Base-by-base conservation (phyloP, 2,329 filamentous ascomycete species). In the Talaromyces sp. region DNA sequence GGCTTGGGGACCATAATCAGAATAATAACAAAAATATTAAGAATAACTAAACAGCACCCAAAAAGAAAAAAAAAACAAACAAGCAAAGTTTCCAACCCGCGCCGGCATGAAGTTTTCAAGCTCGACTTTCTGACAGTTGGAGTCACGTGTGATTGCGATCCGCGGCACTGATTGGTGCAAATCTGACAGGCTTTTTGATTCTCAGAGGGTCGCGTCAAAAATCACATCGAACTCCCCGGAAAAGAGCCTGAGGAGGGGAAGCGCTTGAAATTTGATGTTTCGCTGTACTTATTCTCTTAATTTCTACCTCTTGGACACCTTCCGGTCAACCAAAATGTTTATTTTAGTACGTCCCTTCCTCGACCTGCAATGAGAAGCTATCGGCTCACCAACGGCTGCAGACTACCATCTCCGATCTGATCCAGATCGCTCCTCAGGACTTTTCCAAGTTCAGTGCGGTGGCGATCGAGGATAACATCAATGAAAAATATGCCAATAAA, bases 391-490 rank as follows among this genome's bases (percentile, higher is more conserved):
- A 39, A 54, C 47, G 11, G 43, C 19, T 33, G 19, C 58, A 96
- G 94, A 94, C 91, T 39, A 96, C 94, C 62, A 86, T 99, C 65
- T 88, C 91, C 64, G 94, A 99, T 78, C 82, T 99, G 64, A 91
- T 99, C 62, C 90, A 96, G 75, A 95, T 99, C 75, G 82, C 85
- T 29, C 94, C 94, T 1, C 84, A 90, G 66, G 90, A 97, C 70
- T 96, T 97, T 69, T 83, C 86, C 56, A 94, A 94, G 73, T 74
- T 75, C 60, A 95, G 90, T 67, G 83, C 85, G 29, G 83, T 91
- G 58, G 91, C 91, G 1, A 90, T 99, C 58, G 91, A 97, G 75
- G 92, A 99, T 77, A 94, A 94, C 66, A 94, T 99, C 76, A 97
- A 99, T 71, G 82, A 86, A 58, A 99, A 99, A 76, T 99, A 97